Conservation (phyloP, 441 rosid species). For the Heliophila coronopifolia region DNA sequence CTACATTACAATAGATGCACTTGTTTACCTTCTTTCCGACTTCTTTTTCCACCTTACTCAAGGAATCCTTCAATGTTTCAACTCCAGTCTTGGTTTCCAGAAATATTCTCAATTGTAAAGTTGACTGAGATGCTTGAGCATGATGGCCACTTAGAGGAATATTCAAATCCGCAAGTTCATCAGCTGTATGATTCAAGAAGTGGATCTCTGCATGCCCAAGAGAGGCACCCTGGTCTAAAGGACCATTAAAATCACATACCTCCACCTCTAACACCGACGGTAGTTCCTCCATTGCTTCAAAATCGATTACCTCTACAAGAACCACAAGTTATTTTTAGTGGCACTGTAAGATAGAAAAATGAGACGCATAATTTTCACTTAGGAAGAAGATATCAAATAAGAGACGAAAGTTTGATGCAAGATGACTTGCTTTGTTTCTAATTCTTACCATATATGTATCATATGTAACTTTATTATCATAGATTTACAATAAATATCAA, state of each 20-base stretch:
- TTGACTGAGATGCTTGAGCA: conserved; percentile 71
- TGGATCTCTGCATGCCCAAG: conserved; percentile 83
- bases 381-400: conserved; percentile 2
- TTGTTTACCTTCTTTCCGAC: conserved; percentile 77
- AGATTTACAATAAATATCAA: no score
- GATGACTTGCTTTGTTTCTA: no score
- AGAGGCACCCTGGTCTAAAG: conserved; percentile 76
- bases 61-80: conserved; percentile 62
- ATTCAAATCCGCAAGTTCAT: conserved; percentile 72
- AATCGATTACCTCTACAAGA: conserved; percentile 72
- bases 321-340: conserved; percentile 13
- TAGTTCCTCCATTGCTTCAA: conserved; percentile 91
- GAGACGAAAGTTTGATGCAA: no score
- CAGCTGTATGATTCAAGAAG: conserved; percentile 61
- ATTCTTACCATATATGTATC: no score
- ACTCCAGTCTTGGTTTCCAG: conserved; percentile 71
- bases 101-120: conserved; percentile 66
- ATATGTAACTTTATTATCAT: no score
- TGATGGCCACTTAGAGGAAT: conserved; percentile 67
- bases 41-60: conserved; percentile 81
- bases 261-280: conserved; percentile 84
- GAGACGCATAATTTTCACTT: not conserved
- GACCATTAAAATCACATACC: conserved; percentile 85
- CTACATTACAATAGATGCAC: not conserved
- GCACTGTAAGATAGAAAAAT: conserved; percentile 15